These are phyloP conservation scores for Cryphonectria naterciae DNA, from an alignment of 2,329 filamentous ascomycete genomes.

Conservation along the genomic window DNA sequence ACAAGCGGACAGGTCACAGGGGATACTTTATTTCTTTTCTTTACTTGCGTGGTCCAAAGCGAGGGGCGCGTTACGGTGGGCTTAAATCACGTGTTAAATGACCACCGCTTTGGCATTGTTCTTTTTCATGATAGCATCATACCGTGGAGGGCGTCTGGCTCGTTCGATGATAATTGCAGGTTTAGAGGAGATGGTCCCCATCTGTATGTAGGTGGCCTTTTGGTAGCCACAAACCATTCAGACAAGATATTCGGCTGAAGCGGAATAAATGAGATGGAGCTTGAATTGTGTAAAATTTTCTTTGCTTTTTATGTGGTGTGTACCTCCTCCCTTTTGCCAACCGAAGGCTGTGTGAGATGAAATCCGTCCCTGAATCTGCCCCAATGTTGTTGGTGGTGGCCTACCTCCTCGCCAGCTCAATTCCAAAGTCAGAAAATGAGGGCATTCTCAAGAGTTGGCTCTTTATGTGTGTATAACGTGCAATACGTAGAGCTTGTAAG, in stretches of 20 bases:
- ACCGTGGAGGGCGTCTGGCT: not conserved
- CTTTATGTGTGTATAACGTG: no score
- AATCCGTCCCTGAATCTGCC: not conserved
- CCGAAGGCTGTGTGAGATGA: not conserved
- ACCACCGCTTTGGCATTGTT: not conserved
- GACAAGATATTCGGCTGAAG: not conserved
- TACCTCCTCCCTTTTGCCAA: not conserved
- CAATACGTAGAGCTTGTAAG: not conserved
- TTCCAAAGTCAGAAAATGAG: no score
- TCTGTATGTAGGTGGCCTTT: not conserved
- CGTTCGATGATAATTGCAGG: not conserved
- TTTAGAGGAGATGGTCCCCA: not conserved
- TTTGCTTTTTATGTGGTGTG: not conserved
- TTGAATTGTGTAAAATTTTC: not conserved
- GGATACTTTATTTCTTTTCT: not conserved
- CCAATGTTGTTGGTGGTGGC: not conserved
- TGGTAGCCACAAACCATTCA: not conserved
- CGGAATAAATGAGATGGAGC: not conserved
- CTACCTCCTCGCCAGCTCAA: not conserved
- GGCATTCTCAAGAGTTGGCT: no score
- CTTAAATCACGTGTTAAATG: not conserved
- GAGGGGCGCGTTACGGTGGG: not conserved
- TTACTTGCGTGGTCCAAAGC: not conserved
- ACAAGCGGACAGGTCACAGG: constrained; percentile 3
- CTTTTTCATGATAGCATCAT: constrained; percentile 1